Conservation (phyloP, 1,284 basidiomycete genomes). For the Apiotrichum sp. region DNA sequence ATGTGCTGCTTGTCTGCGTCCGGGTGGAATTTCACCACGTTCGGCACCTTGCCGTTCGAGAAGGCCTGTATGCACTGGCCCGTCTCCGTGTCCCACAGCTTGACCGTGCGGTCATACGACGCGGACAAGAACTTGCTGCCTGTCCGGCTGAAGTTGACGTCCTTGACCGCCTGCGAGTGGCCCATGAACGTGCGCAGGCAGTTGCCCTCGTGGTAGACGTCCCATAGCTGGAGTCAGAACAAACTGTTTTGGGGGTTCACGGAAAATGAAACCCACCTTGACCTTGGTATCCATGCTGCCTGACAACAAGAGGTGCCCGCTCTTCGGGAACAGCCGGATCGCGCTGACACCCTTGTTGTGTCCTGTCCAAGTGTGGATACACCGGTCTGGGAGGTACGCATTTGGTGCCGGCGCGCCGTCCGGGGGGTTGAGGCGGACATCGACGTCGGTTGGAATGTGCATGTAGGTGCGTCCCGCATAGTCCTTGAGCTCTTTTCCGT, state of each 20-base stretch:
- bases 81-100: slow-evolving; percentile 99
- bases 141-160: slow-evolving; percentile 89
- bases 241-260: too few relatives aligned
- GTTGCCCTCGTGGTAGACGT: slow-evolving; percentile 93
- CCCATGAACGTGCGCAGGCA: slow-evolving; percentile 96
- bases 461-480: slow-evolving; percentile 99
- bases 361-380: slow-evolving; percentile 96
- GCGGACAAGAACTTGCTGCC: slow-evolving; percentile 86
- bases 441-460: slow-evolving; percentile 68
- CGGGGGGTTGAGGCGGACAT: slow-evolving; percentile 58
- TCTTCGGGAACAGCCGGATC: slow-evolving; percentile 83
- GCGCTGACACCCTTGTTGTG: slow-evolving; percentile 96
- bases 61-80: slow-evolving; percentile 89
- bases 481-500: slow-evolving; percentile 93
- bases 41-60: slow-evolving; percentile 92
- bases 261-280: slow-evolving; percentile 52
- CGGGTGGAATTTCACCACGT: slow-evolving; percentile 91
- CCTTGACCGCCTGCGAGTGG: slow-evolving; percentile 93
- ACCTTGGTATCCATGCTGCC: slow-evolving; percentile 98
- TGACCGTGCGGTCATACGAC: slow-evolving; percentile 93
- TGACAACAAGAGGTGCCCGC: slow-evolving; percentile 86
- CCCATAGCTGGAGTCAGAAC: slow-evolving; percentile 65
- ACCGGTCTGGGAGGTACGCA: slow-evolving; percentile 87
- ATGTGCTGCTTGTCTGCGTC: slow-evolving; percentile 93
- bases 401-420: slow-evolving; percentile 79